These are phyloP conservation scores for Scheffersomyces parashehatae DNA, from an alignment of 1,139 yeast species.

Conservation along the genomic window DNA sequence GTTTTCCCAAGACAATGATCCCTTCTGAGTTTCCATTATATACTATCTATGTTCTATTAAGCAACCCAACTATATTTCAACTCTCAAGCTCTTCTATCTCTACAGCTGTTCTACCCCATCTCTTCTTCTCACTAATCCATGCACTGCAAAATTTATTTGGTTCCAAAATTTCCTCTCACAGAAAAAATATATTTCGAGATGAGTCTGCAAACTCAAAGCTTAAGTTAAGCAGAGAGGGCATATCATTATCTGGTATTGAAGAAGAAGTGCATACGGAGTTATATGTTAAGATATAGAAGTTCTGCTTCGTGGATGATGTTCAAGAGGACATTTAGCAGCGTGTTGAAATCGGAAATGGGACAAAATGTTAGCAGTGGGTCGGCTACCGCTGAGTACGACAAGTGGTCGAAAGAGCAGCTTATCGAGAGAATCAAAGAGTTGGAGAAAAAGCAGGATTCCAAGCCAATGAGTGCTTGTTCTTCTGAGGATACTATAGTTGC, in stretches of 20 bases:
- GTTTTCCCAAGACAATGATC: conserved; percentile 42
- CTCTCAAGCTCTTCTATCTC: too few species aligned
- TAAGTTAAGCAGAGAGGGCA: too few species aligned
- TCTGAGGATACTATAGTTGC: background rate
- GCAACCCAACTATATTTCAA: too few species aligned
- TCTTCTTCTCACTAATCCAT: too few species aligned
- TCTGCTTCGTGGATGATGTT: conserved; percentile 5
- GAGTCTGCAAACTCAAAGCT: too few species aligned
- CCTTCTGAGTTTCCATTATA: conserved; percentile 30
- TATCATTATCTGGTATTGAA: too few species aligned
- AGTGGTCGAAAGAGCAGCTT: conserved; percentile 56
- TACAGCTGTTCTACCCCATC: too few species aligned
- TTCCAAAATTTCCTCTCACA: too few species aligned
- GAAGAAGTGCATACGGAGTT: background rate
- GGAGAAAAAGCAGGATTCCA: conserved; percentile 30
- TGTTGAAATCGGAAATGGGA: conserved; percentile 5
- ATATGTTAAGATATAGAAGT: background rate
- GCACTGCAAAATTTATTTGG: too few species aligned
- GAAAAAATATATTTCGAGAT: too few species aligned
- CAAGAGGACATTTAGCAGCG: conserved; percentile 8
- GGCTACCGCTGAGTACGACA: conserved; percentile 29
- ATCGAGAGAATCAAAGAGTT: conserved; percentile 49
- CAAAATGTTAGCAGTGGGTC: background rate
- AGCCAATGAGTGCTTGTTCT: background rate
- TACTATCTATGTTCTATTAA: too few species aligned